Percentiles rank a stretch among this genome's conserved stretches.
phyloP scores from a whole-genome alignment of 768 basidiomycete species.

The Leccinum subtestaceum region DNA sequence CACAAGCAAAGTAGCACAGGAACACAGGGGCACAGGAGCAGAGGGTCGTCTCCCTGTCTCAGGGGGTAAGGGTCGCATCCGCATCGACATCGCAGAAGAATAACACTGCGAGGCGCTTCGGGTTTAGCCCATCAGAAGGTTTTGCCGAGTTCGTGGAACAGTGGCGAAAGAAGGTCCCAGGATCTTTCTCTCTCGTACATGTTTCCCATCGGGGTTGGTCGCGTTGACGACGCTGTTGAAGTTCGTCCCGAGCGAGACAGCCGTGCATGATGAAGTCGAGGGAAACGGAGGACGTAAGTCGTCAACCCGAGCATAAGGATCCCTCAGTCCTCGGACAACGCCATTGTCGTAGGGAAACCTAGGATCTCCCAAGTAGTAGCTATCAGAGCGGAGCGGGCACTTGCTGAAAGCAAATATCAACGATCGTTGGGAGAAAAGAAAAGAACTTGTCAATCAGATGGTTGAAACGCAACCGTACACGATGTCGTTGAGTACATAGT shows the following conservation, averaged over 20 bases:
- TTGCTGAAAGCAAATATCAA: too few relatives aligned
- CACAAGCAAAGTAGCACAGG: background rate
- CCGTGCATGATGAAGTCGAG: background rate
- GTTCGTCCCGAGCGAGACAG: conserved; percentile 8
- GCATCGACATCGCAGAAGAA: background rate
- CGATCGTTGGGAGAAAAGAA: conserved; percentile 11
- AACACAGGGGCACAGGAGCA: background rate
- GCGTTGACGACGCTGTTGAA: background rate
- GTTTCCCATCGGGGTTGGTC: conserved; percentile 11
- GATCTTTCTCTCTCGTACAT: conserved; percentile 4
- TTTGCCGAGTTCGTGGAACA: background rate
- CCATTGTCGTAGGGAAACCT: too few relatives aligned
- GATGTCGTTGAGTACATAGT: too few relatives aligned
- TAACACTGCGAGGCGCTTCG: background rate
- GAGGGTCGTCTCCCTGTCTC: background rate
- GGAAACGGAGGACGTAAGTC: conserved; percentile 3
- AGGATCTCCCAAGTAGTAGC: too few relatives aligned
- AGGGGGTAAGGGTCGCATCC: background rate
- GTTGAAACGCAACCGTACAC: conserved; percentile 1
- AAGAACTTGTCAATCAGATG: conserved; percentile 10
- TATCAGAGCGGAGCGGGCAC: too few relatives aligned
- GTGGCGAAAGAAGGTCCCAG: background rate
- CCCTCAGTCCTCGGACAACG: background rate
- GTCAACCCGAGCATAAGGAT: background rate
- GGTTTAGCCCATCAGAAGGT: conserved; percentile 2